Base-by-base conservation (phyloP, 768 basidiomycete genomes). In the Boletus rubropictus region DNA sequence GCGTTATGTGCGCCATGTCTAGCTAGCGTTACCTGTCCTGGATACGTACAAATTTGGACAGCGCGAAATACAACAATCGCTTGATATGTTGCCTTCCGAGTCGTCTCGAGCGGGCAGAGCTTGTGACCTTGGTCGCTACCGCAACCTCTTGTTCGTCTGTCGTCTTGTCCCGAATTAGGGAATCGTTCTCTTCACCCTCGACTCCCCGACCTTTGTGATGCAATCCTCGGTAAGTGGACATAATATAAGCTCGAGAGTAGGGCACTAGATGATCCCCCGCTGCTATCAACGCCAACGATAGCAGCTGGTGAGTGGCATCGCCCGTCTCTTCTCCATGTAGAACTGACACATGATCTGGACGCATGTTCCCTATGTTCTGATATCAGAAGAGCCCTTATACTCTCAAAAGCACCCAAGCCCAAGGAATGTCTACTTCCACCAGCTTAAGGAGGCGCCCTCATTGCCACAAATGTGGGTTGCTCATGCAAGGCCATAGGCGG, bases 401-500 rank as follows among this genome's bases (percentile, higher is more conserved):
- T 33, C 20, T 50, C 47, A 25, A 49, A 35, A 34, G 35, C 41
- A 50, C 31, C 39, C 38, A 27, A 39, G 33, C 42, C 10, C 9
- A 39, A 34, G 34, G 25, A 34, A 65, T 65, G 62, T 57, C 62
- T 15, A 56, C 61, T 31, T 58, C 61, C 36, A 50, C 62, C 18
- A 64, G 63, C 40, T 33, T 53, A 20, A 66, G 64, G 46, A 68
- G 44, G 48, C 66, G 64, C n/a, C 64, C 64, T 32, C 66, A 64
- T 42, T 66, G 64, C 31, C 66, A 67, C 56, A 68, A 51, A 44
- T 66, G 64, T 33, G 62, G 64, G 31, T 56, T 50, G 17, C 57
- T 55, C 32, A 66, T 66, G 64, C 65, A 65, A 36, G 64, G 64
- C 14, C 64, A 66, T 34, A 64, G 49, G 42, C 64, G 66, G 32